phyloP scores from a whole-genome alignment of 169 alveolate species.

The Amoebophrya sp. region DNA sequence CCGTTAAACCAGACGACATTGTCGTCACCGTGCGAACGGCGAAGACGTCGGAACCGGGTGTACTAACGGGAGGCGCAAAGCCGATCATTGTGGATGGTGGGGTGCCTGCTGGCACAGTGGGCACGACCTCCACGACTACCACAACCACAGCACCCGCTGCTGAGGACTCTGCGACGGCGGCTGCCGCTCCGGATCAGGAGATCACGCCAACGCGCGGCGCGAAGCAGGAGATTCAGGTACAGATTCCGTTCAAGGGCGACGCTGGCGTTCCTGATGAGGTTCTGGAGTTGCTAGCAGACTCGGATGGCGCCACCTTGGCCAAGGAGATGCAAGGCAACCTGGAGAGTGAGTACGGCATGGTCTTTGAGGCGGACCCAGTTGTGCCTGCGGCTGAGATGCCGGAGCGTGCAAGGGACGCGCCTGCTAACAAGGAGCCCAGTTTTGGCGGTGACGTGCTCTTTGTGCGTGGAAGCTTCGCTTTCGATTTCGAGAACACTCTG shows the following conservation, averaged over 20 bases:
- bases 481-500: neutral
- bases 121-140: neutral
- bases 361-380: neutral
- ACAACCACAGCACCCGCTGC: neutral
- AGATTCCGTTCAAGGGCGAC: neutral
- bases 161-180: neutral
- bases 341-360: neutral
- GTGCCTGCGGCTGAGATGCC: neutral
- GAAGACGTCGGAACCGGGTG: no score
- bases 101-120: no score
- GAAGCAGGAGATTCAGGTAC: neutral
- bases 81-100: no score
- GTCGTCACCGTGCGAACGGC: neutral
- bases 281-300: neutral
- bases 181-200: neutral
- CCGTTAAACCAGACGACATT: no score
- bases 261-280: neutral
- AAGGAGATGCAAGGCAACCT: neutral
- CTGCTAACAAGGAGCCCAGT: neutral
- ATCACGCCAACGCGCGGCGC: no score
- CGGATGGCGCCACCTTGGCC: neutral
- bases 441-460: neutral
- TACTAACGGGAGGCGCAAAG: no score
- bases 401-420: neutral
- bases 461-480: neutral